Base-by-base conservation (phyloP, 257 asterid species). In the Solanum raphanifolium region DNA sequence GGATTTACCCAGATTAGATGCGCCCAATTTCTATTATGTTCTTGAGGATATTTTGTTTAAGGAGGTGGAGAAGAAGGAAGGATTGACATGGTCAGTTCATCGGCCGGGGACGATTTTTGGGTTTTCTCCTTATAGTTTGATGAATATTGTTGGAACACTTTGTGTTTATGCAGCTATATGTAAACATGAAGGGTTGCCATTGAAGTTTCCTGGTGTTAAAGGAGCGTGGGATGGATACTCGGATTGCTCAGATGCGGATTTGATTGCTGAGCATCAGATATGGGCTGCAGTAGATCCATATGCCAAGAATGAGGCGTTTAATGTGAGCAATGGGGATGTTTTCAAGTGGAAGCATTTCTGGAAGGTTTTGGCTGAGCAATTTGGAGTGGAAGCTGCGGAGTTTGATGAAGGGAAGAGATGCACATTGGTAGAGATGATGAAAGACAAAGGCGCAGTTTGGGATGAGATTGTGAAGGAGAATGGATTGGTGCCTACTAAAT, bases 241-340 rank as follows among this genome's bases (percentile, higher is more conserved):
- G 0, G 93, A 95, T 90, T 95, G 98, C 90, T 93, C 98, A 0
- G 98, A 97, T 87, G 98, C 99, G 2, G 98, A 97, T 90, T 91
- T 97, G 91, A 90, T 97, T 38, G 99, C 98, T 0, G 99, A 95
- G 92, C 99, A 97, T 78, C 96, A 95, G 82, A 97, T 97, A 62
- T 97, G 99, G 99, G 94, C 98, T 3, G 93, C 99, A 0, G 98
- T 97, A 83, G 98, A 97, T 91, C 98, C 98, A 6, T 93, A 94
- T 11, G 99, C 98, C 1, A 93, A 94, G 96, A 97, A 95, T 7
- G 99, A 95, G 90, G 98, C 95, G 1, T 97, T 97, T 74, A 95
- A 95, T 58, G 98, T 97, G 89, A 95, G 94, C 92, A 97, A 95
- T 83, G 99, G 99, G 12, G 98, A 95, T 86, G 99, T 95, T 76